phyloP scores from a whole-genome alignment of 2,329 filamentous ascomycete genomes.

The Didymella glomerata region DNA sequence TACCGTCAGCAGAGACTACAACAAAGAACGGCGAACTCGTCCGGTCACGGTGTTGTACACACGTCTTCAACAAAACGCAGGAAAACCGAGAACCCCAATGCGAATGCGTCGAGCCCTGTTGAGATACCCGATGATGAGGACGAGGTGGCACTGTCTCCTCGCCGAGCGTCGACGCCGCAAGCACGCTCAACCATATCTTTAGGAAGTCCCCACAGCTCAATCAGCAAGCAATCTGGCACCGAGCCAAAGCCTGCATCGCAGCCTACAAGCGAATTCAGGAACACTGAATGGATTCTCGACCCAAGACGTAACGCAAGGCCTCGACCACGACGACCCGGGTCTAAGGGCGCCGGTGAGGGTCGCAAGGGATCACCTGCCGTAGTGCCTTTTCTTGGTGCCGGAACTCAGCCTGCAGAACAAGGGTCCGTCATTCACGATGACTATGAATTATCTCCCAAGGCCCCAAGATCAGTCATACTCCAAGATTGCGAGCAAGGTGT shows the following conservation, averaged over 20 bases:
- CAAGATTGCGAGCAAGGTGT: slow-evolving; percentile 28
- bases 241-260: not conserved
- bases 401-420: not conserved
- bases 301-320: too few relatives aligned
- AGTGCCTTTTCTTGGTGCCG: not conserved
- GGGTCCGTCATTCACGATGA: not conserved
- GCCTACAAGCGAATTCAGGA: slow-evolving; percentile 8
- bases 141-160: slow-evolving; percentile 4
- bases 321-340: not conserved
- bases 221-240: slow-evolving; percentile 2
- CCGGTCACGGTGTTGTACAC: not conserved
- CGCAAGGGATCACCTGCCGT: not conserved
- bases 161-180: not conserved
- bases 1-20: too few relatives aligned
- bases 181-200: not conserved
- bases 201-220: slow-evolving; percentile 6
- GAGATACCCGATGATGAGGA: slow-evolving; percentile 29
- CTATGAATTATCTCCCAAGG: not conserved
- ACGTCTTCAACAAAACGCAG: slow-evolving; percentile 28
- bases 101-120: not conserved
- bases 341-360: not conserved
- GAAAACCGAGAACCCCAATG: slow-evolving; percentile 23
- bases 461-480: slow-evolving; percentile 17
- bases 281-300: too few relatives aligned
- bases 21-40: slow-evolving; percentile 8